Conservation (phyloP, 176 grass and related monocot genomes). For the Zoysia pacifica region DNA sequence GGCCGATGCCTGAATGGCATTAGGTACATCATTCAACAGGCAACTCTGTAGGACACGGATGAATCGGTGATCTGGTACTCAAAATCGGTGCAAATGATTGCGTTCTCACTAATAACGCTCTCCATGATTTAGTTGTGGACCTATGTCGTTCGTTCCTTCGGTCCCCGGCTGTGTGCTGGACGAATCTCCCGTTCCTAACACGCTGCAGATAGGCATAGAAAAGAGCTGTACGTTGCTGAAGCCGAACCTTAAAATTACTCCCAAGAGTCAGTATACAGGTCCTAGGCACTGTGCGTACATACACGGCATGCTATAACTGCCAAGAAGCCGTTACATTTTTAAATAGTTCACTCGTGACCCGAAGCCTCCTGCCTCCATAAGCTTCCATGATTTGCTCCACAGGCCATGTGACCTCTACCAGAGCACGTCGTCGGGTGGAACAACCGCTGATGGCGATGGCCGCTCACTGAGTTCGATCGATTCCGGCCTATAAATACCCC, state of each 20-base stretch:
- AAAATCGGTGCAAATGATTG: slow-evolving; percentile 31
- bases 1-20: neutral
- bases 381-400: slow-evolving; percentile 35
- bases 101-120: slow-evolving; percentile 1
- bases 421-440: slow-evolving; percentile 24
- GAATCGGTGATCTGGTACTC: slow-evolving; percentile 28
- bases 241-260: neutral
- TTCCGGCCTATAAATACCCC: slow-evolving; percentile 43
- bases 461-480: neutral
- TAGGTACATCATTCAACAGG: slow-evolving; percentile 14
- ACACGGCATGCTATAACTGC: slow-evolving; percentile 21
- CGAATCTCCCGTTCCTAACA: slow-evolving; percentile 32
- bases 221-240: neutral
- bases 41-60: neutral
- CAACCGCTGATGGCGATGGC: slow-evolving; percentile 10
- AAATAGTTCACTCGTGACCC: slow-evolving; percentile 33
- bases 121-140: slow-evolving; percentile 20
- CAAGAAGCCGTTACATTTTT: slow-evolving; percentile 24
- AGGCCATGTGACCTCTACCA: slow-evolving; percentile 50
- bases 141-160: slow-evolving; percentile 5
- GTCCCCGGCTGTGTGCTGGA: slow-evolving; percentile 23
- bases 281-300: neutral
- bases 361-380: slow-evolving; percentile 1
- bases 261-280: neutral
- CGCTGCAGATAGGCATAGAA: neutral